A percentile compares a stretch with the other conserved stretches of the same genome.
Conservation (phyloP, 2,329 filamentous ascomycete genomes). For the Drechmeria coniospora region DNA sequence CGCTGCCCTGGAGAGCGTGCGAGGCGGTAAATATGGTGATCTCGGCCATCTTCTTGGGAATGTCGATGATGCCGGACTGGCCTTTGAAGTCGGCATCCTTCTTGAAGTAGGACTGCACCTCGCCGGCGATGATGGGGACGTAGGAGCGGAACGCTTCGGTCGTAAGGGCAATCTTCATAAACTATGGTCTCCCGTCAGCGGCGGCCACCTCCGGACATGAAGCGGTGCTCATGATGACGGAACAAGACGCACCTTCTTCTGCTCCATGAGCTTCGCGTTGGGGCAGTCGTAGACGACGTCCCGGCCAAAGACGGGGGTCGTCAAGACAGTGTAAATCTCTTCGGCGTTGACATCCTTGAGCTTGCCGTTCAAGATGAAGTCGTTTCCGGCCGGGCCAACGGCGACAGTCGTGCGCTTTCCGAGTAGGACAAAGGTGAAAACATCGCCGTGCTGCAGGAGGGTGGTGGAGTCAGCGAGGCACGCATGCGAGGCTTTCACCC, state of each 20-base stretch:
- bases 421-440: constrained; percentile 78
- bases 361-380: constrained; percentile 86
- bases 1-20: constrained; percentile 69
- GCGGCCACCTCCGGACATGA: background rate
- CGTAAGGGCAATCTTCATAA: constrained; percentile 69
- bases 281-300: constrained; percentile 86
- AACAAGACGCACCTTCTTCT: constrained; percentile 58
- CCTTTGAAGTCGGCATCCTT: constrained; percentile 51
- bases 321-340: constrained; percentile 73
- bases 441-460: constrained; percentile 56
- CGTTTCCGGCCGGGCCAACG: constrained; percentile 67
- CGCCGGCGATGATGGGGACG: constrained; percentile 61
- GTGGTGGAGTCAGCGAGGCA: constrained; percentile 18
- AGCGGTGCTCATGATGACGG: background rate
- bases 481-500: background rate
- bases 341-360: constrained; percentile 80
- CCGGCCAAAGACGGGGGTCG: constrained; percentile 58
- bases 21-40: constrained; percentile 85
- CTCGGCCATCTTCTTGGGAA: constrained; percentile 64
- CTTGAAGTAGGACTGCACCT: constrained; percentile 61
- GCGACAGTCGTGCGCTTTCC: constrained; percentile 83
- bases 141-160: constrained; percentile 60
- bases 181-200: constrained; percentile 24
- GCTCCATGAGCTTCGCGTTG: constrained; percentile 86
- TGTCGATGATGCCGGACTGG: constrained; percentile 51